Conservation (phyloP, 495 filamentous ascomycete genomes). For the Bacidia rubella region DNA sequence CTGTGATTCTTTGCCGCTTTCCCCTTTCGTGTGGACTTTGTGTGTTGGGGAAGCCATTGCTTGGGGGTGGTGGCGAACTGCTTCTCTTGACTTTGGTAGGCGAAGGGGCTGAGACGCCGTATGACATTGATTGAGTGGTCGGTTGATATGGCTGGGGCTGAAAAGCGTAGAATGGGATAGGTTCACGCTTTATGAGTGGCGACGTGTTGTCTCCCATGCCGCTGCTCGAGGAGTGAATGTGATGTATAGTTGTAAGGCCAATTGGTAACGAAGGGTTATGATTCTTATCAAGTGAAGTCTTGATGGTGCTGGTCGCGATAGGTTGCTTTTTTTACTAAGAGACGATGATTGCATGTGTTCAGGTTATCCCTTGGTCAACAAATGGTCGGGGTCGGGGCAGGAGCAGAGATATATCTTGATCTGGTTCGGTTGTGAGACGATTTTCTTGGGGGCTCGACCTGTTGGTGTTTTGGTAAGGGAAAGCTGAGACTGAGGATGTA, state of each 20-base stretch:
- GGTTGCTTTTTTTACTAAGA: background rate
- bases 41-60: background rate
- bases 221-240: background rate
- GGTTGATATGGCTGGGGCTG: conserved; percentile 1
- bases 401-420: conserved; percentile 1
- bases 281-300: too few species aligned
- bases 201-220: background rate
- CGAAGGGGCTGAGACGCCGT: background rate
- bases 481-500: background rate
- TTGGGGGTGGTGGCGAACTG: background rate
- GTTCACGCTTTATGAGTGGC: background rate
- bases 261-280: background rate
- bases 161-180: background rate
- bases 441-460: background rate
- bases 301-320: background rate
- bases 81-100: background rate
- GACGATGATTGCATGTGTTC: background rate
- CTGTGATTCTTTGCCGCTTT: background rate
- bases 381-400: background rate
- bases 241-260: background rate
- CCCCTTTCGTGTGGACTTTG: background rate
- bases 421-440: background rate
- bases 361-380: background rate
- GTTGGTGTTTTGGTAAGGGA: background rate
- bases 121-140: background rate